Evolutionary conservation across 805 yeast species (phyloP), one percentile per base, ranked within the genome.

Genomic region (Sungouiella thailandica): DNA sequence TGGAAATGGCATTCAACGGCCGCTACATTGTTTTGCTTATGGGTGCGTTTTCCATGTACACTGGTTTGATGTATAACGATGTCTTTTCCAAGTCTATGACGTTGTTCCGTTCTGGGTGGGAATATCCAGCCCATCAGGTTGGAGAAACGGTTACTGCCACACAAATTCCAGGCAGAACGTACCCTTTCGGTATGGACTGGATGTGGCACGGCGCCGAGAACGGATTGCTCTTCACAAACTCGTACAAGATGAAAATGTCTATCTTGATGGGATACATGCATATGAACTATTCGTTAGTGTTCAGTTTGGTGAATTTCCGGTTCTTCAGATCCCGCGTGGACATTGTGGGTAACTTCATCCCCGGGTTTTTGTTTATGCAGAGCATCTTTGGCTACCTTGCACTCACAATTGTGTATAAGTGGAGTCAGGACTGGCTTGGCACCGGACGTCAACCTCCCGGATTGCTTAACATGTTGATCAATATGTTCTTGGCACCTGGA

Each of bases 161-260:
- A 7, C 64, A 60, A 37, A 58, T 62, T 7, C 24, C 41, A 11
- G 57, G 57, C 3, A 79, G 78, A 17, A 70, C 70, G 7, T 81
- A 81, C 47, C 62, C 76, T 17, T 58, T 79, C 36, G 89, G 89
- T 37, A 55, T 81, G 31, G 89, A 82, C 58, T 74, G 77, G 57
- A 77, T 74, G 11, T 82, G 89, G 89, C 89, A 82, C 52, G 87
- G 87, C n/a, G 62, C 87, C 20, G 89, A 82, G 39, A 82, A 81
- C 51, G 78, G 76, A 20, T 60, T 82, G 36, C 56, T 82, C 32
- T 82, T 82, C 53, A 65, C 83, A 19, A 82, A 82, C 52, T 81
- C 88, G 0, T 80, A 78, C 57, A 82, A 82, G 56, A 82, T 82
- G 89, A 82, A 82, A 47, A 58, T 82, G 37, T 81, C 88, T 1